phyloP scores from a whole-genome alignment of 208 protist species.

The Angomonas desouzai region DNA sequence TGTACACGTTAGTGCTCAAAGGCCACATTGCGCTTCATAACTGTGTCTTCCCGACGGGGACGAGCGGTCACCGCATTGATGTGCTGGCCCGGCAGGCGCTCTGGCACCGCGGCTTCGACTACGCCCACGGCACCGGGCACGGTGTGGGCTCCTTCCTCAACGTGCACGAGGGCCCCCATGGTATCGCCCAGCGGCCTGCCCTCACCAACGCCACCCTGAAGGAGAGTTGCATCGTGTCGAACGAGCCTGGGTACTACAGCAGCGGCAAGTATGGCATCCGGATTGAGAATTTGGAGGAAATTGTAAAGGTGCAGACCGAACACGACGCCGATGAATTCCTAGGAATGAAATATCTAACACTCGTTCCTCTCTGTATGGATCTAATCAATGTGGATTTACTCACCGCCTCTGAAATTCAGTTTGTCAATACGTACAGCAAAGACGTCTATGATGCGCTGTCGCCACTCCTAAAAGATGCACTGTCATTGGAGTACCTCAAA shows the following conservation, averaged over 20 bases:
- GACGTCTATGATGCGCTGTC: constrained; percentile 36
- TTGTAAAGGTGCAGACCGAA: constrained; percentile 54
- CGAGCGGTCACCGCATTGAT: constrained; percentile 83
- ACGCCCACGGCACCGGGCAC: constrained; percentile 95
- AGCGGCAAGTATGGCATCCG: constrained; percentile 96
- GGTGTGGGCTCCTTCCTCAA: constrained; percentile 96
- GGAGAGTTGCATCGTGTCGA: constrained; percentile 71
- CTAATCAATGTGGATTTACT: constrained; percentile 84
- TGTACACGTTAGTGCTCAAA: constrained; percentile 96
- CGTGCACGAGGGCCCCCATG: constrained; percentile 95
- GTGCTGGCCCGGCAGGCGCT: constrained; percentile 83
- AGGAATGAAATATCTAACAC: constrained; percentile 79
- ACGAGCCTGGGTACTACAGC: constrained; percentile 98
- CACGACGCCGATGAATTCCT: constrained; percentile 63
- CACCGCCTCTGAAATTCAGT: constrained; percentile 53
- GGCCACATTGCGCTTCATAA: constrained; percentile 89
- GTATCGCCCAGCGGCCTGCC: constrained; percentile 51
- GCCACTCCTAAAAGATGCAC: constrained; percentile 50
- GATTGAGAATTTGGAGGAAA: constrained; percentile 96
- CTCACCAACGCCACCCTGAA: constrained; percentile 56
- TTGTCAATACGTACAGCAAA: constrained; percentile 80
- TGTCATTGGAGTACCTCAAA: constrained; percentile 60
- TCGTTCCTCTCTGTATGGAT: constrained; percentile 86
- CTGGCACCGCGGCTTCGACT: constrained; percentile 94
- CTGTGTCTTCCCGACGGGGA: constrained; percentile 79